Evolutionary conservation across 1,139 yeast genomes (phyloP).

Genomic region (Barnettozyma hawaiiensis): DNA sequence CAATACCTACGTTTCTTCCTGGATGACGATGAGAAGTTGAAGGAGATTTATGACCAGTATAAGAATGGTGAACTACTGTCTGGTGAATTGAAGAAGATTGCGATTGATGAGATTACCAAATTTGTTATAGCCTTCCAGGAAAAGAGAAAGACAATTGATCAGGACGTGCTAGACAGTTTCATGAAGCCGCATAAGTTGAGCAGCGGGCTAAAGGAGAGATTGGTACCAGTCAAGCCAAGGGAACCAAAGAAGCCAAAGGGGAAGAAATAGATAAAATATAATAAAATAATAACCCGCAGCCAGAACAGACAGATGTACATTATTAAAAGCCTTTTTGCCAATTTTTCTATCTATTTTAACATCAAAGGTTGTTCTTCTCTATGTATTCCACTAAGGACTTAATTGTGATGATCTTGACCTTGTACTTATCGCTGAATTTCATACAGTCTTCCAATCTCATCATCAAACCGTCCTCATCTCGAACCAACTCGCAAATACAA

Average conservation of each 20-base stretch:
- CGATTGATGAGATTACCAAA: conserved; percentile 74
- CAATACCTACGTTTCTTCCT: conserved; percentile 88
- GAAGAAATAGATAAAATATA: conserved; percentile 7
- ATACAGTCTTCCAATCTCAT: conserved; percentile 87
- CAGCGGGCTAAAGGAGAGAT: conserved; percentile 67
- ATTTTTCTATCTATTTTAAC: background rate
- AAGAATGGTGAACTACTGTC: conserved; percentile 77
- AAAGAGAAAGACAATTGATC: conserved; percentile 61
- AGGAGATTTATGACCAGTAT: conserved; percentile 57
- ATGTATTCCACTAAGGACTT: conserved; percentile 65
- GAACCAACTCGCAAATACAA: conserved; percentile 89
- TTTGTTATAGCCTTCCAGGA: conserved; percentile 80
- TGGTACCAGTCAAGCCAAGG: conserved; percentile 57
- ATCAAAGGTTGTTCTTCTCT: conserved; percentile 12
- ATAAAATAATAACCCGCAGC: too few relatives aligned
- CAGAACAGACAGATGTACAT: background rate
- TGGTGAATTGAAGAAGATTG: conserved; percentile 89
- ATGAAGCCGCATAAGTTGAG: conserved; percentile 83
- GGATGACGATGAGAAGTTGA: conserved; percentile 79
- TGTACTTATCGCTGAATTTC: conserved; percentile 56
- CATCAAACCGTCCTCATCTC: conserved; percentile 93
- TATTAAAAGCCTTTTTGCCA: background rate
- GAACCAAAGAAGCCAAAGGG: conserved; percentile 36
- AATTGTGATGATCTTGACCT: conserved; percentile 72
- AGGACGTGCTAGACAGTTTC: conserved; percentile 59